Evolutionary conservation across 2,329 filamentous ascomycete species (phyloP), one percentile per base, ranked within the genome.

Genomic region (Fusarium beomiforme): DNA sequence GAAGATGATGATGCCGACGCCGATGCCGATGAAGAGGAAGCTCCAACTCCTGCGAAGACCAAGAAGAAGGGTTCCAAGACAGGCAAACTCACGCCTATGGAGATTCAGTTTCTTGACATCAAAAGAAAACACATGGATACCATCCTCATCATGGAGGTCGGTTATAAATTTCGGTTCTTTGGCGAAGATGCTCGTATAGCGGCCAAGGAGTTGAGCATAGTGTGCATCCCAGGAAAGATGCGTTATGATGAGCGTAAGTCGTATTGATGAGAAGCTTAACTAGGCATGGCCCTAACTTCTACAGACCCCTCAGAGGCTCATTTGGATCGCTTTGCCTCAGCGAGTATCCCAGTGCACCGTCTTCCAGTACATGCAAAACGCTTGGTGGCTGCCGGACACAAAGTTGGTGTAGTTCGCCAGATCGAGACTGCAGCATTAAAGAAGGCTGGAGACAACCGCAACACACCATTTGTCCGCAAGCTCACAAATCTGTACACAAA

Each of bases 401-500:
- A 99, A 78, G 95, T 99, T 37, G 96, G 96, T 21, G 93, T 99
- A 6, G 95, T 99, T 13, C 88, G 95, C 31, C 96, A 99, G 81
- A 86, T 97, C 31, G 96, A 99, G 81, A 99, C 96, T 0, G 96
- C 96, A 5, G 96, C 96, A 0, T 84, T 99, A 67, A 99, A 99
- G 80, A 97, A 97, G 70, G 96, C 90, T 2, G 95, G 96, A 46
- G 94, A 97, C 79, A 99, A 98, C 80, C 90, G 93, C 63, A 98
- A 97, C 78, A 89, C 94, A 0, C 95, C 96, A 0, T 99, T 99
- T 75, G 89, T 94, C 39, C 90, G 96, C 37, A 96, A 97, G 76
- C 89, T 99, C 76, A 98, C 96, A 19, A 98, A 97, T 77, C 86
- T 99, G 10, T 99, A 99, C 82, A 99, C 96, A 12, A 99, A 98